phyloP scores from a whole-genome alignment of 202 grass and related monocot genomes.

The Setaria viridis region DNA sequence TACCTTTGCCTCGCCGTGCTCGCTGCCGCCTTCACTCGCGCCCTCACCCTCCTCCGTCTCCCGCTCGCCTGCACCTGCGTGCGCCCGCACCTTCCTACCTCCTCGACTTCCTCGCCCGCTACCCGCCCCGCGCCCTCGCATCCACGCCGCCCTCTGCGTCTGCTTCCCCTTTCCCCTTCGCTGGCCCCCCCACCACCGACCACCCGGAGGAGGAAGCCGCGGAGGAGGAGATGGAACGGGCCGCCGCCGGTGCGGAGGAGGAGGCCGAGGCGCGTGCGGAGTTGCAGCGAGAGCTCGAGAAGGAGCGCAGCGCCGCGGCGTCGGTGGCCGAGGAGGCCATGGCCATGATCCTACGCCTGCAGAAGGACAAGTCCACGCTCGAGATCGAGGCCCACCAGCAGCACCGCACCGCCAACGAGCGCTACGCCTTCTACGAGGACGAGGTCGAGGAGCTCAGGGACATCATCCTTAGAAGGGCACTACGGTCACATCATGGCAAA shows the following conservation, averaged over 20 bases:
- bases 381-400: constrained; percentile 81
- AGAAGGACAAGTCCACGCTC: constrained; percentile 82
- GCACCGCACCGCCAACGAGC: constrained; percentile 69
- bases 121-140: constrained; percentile 32
- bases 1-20: constrained; percentile 78
- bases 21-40: constrained; percentile 38
- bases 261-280: constrained; percentile 34
- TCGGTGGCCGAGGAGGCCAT: constrained; percentile 89
- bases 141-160: constrained; percentile 46
- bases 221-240: constrained; percentile 46
- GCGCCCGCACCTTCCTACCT: constrained; percentile 53
- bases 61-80: constrained; percentile 70
- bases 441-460: constrained; percentile 83
- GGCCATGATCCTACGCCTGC: constrained; percentile 93
- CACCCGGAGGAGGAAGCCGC: background rate
- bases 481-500: no score
- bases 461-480: constrained; percentile 55
- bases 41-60: constrained; percentile 47
- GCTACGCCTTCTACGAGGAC: constrained; percentile 72
- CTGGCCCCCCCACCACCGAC: background rate
- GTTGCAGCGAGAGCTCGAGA: constrained; percentile 76
- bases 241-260: background rate
- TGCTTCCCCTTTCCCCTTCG: constrained; percentile 52
- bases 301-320: constrained; percentile 80
- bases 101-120: constrained; percentile 51